Evolutionary conservation across 2,329 filamentous ascomycete genomes (phyloP).

Genomic region (Cadophora luteo-olivacea): DNA sequence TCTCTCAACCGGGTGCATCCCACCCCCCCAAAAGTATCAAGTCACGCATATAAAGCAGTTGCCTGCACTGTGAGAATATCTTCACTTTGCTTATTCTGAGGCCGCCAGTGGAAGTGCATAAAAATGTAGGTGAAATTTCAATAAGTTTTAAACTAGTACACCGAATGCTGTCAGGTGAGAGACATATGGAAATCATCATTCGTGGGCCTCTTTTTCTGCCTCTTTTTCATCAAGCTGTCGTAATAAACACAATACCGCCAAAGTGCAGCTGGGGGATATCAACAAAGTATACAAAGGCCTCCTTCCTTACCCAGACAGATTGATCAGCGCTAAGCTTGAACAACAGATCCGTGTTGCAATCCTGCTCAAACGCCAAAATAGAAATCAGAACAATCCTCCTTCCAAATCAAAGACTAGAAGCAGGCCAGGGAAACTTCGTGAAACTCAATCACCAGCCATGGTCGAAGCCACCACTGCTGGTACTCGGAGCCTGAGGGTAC

Average conservation of each 20-base stretch:
- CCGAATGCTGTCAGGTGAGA: constrained; percentile 5
- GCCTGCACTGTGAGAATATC: constrained; percentile 15
- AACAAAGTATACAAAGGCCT: constrained; percentile 17
- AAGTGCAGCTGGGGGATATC: constrained; percentile 17
- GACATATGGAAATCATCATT: constrained; percentile 11
- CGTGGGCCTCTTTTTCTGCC: constrained; percentile 7
- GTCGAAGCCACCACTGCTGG: constrained; percentile 5
- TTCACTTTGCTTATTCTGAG: constrained; percentile 19
- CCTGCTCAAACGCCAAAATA: constrained; percentile 6
- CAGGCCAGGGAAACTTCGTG: background rate
- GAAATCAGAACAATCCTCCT: constrained; percentile 5
- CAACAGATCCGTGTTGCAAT: background rate
- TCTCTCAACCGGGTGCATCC: background rate
- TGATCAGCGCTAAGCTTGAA: constrained; percentile 11
- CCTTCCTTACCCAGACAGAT: constrained; percentile 9
- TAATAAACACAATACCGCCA: constrained; percentile 11
- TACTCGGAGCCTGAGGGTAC: constrained; percentile 23
- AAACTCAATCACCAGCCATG: constrained; percentile 7
- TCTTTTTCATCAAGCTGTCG: constrained; percentile 1
- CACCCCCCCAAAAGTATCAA: constrained; percentile 9
- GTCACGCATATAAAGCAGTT: constrained; percentile 24
- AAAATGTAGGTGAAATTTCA: constrained; percentile 5
- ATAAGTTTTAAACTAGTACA: background rate
- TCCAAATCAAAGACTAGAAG: background rate
- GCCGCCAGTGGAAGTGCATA: background rate